Evolutionary conservation across 2,329 filamentous ascomycete species (phyloP).

Genomic region (Chrysosporium keratinophilum): DNA sequence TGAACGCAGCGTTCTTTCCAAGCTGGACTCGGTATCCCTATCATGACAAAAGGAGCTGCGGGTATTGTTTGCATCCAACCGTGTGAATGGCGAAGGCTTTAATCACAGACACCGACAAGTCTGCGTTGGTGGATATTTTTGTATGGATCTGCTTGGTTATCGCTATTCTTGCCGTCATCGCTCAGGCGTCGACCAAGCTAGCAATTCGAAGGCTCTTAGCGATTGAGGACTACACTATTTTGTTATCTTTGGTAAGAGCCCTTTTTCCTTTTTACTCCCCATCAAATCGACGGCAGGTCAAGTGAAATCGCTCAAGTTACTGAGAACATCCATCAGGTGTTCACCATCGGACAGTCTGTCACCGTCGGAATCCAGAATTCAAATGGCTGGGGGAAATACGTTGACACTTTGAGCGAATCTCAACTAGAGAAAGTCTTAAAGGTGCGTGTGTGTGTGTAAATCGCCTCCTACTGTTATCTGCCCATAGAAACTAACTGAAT

Average conservation of each 20-base stretch:
- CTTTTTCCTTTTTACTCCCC: background rate
- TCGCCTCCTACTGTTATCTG: background rate
- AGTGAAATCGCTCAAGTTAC: background rate
- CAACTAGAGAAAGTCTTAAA: constrained; percentile 11
- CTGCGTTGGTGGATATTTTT: constrained; percentile 14
- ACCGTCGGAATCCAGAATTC: constrained; percentile 8
- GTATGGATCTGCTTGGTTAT: constrained; percentile 13
- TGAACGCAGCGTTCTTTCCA: background rate
- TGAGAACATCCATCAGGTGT: background rate
- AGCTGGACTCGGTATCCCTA: background rate
- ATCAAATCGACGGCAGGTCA: background rate
- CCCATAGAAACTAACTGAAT: background rate
- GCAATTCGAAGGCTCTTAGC: constrained; percentile 10
- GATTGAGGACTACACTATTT: constrained; percentile 14
- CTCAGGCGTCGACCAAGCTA: constrained; percentile 10
- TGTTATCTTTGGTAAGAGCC: constrained; percentile 10
- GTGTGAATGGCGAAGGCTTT: constrained; percentile 11
- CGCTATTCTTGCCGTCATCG: constrained; percentile 10
- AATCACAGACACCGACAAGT: constrained; percentile 13
- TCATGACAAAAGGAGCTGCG: constrained; percentile 6
- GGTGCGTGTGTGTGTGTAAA: constrained; percentile 7
- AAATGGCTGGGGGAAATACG: constrained; percentile 12
- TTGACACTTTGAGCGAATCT: constrained; percentile 5
- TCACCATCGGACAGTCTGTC: constrained; percentile 12
- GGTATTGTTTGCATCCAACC: background rate